phyloP scores from a whole-genome alignment of 1,284 basidiomycete genomes.

The Cutaneotrichosporon spelunceum region DNA sequence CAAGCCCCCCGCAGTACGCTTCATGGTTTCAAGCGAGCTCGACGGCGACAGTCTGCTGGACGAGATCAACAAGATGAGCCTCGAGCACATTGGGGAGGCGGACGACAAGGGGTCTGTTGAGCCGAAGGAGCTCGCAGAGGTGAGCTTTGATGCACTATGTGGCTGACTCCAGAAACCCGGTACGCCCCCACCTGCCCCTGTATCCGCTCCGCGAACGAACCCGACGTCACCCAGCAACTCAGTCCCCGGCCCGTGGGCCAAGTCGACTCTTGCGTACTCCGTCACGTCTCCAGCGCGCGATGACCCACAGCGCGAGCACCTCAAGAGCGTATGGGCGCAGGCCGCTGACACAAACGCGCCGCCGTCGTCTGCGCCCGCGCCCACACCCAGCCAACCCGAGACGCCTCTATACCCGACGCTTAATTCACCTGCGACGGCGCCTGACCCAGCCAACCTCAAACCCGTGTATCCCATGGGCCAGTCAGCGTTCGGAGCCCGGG shows the following conservation, averaged over 20 bases:
- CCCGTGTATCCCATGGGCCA: constrained; percentile 24
- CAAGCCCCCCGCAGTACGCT: constrained; percentile 30
- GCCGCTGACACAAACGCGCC: constrained; percentile 13
- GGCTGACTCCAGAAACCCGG: constrained; percentile 29
- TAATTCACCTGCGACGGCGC: constrained; percentile 32
- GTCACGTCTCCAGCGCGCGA: constrained; percentile 29
- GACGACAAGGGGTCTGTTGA: constrained; percentile 27
- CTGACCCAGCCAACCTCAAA: constrained; percentile 20
- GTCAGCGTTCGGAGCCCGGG: not conserved
- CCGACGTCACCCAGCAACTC: constrained; percentile 25
- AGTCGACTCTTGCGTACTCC: constrained; percentile 29
- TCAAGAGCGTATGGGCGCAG: constrained; percentile 43
- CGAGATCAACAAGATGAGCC: constrained; percentile 51
- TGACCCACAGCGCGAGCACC: constrained; percentile 36
- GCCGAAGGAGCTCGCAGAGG: constrained; percentile 23
- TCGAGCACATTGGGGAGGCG: constrained; percentile 45
- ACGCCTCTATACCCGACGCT: constrained; percentile 45
- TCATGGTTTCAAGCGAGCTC: constrained; percentile 51
- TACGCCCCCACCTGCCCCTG: constrained; percentile 31
- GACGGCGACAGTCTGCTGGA: constrained; percentile 50
- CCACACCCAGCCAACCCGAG: constrained; percentile 22
- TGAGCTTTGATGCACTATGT: constrained; percentile 15
- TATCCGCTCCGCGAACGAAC: constrained; percentile 16
- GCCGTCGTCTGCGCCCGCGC: constrained; percentile 10
- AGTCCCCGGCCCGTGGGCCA: constrained; percentile 31